Evolutionary conservation across 1,284 basidiomycete genomes (phyloP).

Genomic region (Sanguinoderma infundibulare): DNA sequence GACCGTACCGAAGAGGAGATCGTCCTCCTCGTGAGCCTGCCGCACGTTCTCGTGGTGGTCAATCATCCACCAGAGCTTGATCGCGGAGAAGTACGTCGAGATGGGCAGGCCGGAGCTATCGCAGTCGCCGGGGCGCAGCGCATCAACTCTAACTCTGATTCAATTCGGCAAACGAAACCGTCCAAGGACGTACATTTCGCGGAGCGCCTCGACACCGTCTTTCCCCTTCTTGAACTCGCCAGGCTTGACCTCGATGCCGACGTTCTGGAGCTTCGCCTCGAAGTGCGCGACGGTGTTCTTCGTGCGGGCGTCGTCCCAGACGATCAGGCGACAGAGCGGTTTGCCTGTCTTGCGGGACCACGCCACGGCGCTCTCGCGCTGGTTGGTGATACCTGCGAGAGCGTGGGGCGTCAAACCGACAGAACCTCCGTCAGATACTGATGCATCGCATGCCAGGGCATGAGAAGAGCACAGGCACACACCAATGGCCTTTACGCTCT

Average conservation of each 20-base stretch:
- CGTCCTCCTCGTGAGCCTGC: slow-evolving; percentile 82
- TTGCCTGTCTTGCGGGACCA: slow-evolving; percentile 93
- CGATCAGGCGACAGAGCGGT: slow-evolving; percentile 88
- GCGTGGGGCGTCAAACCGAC: neutral
- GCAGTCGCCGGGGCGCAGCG: neutral
- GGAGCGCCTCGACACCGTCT: slow-evolving; percentile 69
- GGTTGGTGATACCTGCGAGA: slow-evolving; percentile 90
- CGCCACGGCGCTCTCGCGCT: slow-evolving; percentile 94
- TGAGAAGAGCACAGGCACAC: slow-evolving; percentile 31
- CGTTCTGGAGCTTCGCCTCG: slow-evolving; percentile 72
- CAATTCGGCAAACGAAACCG: no score
- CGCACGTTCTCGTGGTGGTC: slow-evolving; percentile 85
- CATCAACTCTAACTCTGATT: neutral
- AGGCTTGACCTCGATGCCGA: slow-evolving; percentile 77
- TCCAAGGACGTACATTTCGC: slow-evolving; percentile 60
- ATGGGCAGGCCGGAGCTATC: slow-evolving; percentile 88
- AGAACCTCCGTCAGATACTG: neutral
- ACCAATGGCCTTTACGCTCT: slow-evolving; percentile 93
- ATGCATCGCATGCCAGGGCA: neutral
- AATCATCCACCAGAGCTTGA: slow-evolving; percentile 97
- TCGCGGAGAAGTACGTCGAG: slow-evolving; percentile 96
- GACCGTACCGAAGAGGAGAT: slow-evolving; percentile 91
- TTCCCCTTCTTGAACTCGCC: slow-evolving; percentile 72
- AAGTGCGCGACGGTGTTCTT: slow-evolving; percentile 83
- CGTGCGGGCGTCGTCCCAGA: slow-evolving; percentile 96